A percentile compares a stretch with the other conserved stretches of the same genome.
Conservation (phyloP, 2,329 filamentous ascomycete genomes). For the Penicillium verrucosum region DNA sequence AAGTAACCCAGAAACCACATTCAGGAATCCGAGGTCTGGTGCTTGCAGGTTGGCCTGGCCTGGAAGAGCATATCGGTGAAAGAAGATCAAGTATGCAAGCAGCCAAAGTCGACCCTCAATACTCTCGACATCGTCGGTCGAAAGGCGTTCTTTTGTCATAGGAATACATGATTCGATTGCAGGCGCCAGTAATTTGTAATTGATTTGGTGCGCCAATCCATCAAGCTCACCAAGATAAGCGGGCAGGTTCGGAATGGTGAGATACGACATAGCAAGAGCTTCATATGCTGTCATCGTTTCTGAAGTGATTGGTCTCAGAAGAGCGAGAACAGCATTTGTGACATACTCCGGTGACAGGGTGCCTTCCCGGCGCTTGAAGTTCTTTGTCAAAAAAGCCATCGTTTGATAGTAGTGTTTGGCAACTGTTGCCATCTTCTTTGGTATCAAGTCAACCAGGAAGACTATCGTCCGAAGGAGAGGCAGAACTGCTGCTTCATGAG, state of each 20-base stretch:
- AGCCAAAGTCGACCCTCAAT: constrained; percentile 52
- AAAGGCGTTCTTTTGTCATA: constrained; percentile 22
- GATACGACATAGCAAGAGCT: constrained; percentile 45
- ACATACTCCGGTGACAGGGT: constrained; percentile 29
- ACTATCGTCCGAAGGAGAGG: constrained; percentile 35
- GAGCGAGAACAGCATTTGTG: constrained; percentile 38
- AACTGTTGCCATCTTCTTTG: constrained; percentile 40
- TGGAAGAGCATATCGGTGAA: constrained; percentile 50
- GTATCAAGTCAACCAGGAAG: constrained; percentile 40
- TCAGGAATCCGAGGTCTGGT: constrained; percentile 54
- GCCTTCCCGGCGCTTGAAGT: constrained; percentile 17
- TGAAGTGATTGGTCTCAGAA: constrained; percentile 44
- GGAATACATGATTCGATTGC: constrained; percentile 35
- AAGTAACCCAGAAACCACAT: constrained; percentile 54
- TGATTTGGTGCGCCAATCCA: constrained; percentile 47
- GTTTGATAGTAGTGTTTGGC: constrained; percentile 40
- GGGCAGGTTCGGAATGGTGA: constrained; percentile 45
- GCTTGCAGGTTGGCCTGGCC: constrained; percentile 36
- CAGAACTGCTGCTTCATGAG: constrained; percentile 21
- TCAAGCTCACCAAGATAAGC: constrained; percentile 39
- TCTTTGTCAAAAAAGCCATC: constrained; percentile 37
- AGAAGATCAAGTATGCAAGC: constrained; percentile 58
- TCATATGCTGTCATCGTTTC: constrained; percentile 46
- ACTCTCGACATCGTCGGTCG: constrained; percentile 37
- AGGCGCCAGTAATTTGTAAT: constrained; percentile 49